Base-by-base conservation (phyloP, 73 alveolate genomes). In the Tetrahymena borealis region DNA sequence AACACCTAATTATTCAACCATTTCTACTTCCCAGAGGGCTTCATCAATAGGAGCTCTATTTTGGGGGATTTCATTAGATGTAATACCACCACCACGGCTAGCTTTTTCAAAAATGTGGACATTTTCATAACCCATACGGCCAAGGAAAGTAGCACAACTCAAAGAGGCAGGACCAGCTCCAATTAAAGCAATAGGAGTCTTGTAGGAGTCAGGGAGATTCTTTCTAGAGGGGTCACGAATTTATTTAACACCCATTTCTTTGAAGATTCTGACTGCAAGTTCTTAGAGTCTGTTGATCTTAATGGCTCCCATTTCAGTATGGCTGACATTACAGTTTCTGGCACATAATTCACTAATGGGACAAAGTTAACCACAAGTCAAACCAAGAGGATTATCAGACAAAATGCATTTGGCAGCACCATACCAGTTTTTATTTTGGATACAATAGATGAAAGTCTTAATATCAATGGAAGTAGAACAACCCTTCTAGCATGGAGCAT, bases 301-400 rank as follows among this genome's bases (percentile, higher is more conserved):
- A 38, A 95, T 95, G 11, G 97, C 97, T 15, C 97, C 97, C 33
- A 94, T 24, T 39, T 95, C 97, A 78, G 96, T 95, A 9, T 79
- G 78, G 37, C 95, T 39, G 20, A 95, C 97, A 91, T 95, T 95
- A 38, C 97, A 95, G 90, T 94, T 94, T 79, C 97, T 91, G 3
- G 97, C 97, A 91, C 97, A 95, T 31, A 95, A 91, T 43, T 95
- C 97, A 35, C 97, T 95, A 28, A 94, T 94, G 4, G 97, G 97
- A 33, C 97, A 95, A 42, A 95, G 91, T 78, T 95, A 18, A 11
- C 97, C 97, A 38, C 97, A 95, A 16, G 97, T 91, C 78, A 95
- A 95, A 24, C 97, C 97, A 4, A 95, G 78, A 18, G 97, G 97
- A 90, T 95, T 95, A 60, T 95, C 97, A 13, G 97, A 94, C 33